Percentiles rank a stretch among this genome's conserved stretches.
Conservation (phyloP, 352 stramenopile species). For the Globisporangium spinosum region DNA sequence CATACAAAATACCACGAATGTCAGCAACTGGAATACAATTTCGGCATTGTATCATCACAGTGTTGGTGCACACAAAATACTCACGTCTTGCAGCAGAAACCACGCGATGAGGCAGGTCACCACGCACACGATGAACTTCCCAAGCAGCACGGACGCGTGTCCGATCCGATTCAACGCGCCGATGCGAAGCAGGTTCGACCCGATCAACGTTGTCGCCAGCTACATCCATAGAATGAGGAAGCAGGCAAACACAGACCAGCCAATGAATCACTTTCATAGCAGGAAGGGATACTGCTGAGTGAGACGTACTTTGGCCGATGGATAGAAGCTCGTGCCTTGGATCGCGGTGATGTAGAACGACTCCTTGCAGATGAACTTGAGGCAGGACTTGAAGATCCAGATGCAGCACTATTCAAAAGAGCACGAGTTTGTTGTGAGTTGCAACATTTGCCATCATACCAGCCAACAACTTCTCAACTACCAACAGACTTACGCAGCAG, state of each 20-base stretch:
- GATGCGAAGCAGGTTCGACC: constrained; percentile 30
- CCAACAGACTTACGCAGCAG: constrained; percentile 57
- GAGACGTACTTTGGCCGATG: constrained; percentile 54
- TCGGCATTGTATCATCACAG: too few relatives aligned
- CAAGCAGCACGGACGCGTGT: constrained; percentile 31
- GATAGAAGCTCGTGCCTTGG: constrained; percentile 73
- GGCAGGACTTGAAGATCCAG: constrained; percentile 79
- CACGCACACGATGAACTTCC: constrained; percentile 68
- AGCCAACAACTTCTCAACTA: neutral
- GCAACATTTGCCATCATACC: constrained; percentile 5
- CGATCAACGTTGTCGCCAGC: constrained; percentile 24
- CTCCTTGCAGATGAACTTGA: constrained; percentile 86
- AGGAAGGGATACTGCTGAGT: neutral
- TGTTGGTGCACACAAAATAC: constrained; percentile 1
- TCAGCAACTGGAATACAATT: neutral
- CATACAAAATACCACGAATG: neutral
- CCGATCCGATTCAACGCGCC: constrained; percentile 30
- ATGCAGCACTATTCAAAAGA: constrained; percentile 58
- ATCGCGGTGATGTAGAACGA: constrained; percentile 78
- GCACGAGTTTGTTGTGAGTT: neutral
- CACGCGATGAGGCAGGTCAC: constrained; percentile 63
- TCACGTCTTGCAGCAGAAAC: constrained; percentile 68
- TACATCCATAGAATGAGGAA: neutral
- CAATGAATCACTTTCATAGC: neutral
- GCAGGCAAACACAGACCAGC: neutral